These are phyloP conservation scores for Albatrellus ellisii DNA, from an alignment of 768 basidiomycete species.

Conservation along the genomic window DNA sequence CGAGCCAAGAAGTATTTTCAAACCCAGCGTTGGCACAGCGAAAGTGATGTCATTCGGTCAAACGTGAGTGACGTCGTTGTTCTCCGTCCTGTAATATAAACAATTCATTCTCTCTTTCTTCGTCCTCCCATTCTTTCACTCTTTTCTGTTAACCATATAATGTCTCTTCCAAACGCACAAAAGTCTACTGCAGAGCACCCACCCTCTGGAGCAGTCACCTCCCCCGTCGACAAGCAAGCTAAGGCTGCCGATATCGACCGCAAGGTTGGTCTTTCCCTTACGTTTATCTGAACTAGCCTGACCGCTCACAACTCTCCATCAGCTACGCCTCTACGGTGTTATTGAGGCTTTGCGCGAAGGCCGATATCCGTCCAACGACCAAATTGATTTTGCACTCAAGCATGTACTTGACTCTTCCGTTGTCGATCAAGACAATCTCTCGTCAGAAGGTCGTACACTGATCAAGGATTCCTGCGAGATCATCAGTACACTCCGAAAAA, in stretches of 20 bases:
- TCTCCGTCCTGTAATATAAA: too few species aligned
- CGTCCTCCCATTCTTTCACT: too few species aligned
- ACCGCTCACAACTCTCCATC: neutral
- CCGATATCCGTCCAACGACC: conserved; percentile 65
- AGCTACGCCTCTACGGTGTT: conserved; percentile 70
- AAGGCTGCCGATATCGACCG: conserved; percentile 70
- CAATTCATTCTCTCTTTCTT: too few species aligned
- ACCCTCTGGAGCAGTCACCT: conserved; percentile 38
- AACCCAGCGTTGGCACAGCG: too few species aligned
- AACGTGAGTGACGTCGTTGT: too few species aligned
- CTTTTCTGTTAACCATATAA: too few species aligned
- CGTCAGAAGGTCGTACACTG: conserved; percentile 64
- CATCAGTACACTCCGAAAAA: conserved; percentile 54
- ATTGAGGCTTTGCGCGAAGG: conserved; percentile 72
- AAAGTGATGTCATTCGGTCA: too few species aligned
- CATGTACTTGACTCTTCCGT: conserved; percentile 51
- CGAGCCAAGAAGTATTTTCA: too few species aligned
- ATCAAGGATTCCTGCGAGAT: conserved; percentile 70
- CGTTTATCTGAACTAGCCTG: neutral
- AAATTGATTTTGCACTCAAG: conserved; percentile 60
- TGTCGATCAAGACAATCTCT: conserved; percentile 52
- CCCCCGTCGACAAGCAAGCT: conserved; percentile 43
- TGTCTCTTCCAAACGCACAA: conserved; percentile 53
- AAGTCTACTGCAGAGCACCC: conserved; percentile 54
- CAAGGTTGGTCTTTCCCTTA: conserved; percentile 31